Evolutionary conservation across 352 stramenopile species (phyloP), one percentile per base, ranked within the genome.

Genomic region (Phytophthora europaea): DNA sequence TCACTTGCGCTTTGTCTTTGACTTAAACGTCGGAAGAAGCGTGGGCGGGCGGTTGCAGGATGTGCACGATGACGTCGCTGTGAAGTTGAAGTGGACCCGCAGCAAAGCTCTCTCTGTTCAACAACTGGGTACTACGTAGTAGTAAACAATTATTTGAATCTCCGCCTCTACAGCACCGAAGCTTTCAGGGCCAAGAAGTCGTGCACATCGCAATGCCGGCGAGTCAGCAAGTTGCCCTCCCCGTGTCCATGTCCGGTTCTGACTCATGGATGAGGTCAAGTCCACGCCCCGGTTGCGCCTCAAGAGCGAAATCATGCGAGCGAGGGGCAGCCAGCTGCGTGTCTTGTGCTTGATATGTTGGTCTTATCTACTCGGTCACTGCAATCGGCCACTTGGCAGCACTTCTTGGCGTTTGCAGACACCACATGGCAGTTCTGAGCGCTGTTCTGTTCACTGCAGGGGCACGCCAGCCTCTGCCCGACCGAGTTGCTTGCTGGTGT

Each of bases 381-480:
- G 61, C 26, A 53, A 70, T 55, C 45, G n/a, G 22, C 43, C 50
- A 58, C 12, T 61, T 61, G 50, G 48, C 50, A 31, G 13, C 48
- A 64, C 18, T 64, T 65, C 40, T 52, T 48, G 51, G 33, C 28
- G 38, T 57, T 47, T 33, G 52, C 53, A 31, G 63, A 40, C 9
- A 43, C 23, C 70, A 76, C 64, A 53, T 76, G 70, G 64, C 22
- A 18, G 67, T 76, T 76, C 70, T 73, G 64, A 36, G 70, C 58
- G 54, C 58, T 58, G 28, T 61, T 50, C 58, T 61, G 47, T 62
- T 70, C 57, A 65, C 65, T 26, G 33, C 68, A 52, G 60, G 57
- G n/a, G 31, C 64, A 59, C 43, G 47, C 56, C 64, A 65, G 54
- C 55, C 7, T 5, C 20, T 60, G 48, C 61, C 9, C 61, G 40